Evolutionary conservation across 805 yeast species (phyloP).

Genomic region (Candida wancherniae): DNA sequence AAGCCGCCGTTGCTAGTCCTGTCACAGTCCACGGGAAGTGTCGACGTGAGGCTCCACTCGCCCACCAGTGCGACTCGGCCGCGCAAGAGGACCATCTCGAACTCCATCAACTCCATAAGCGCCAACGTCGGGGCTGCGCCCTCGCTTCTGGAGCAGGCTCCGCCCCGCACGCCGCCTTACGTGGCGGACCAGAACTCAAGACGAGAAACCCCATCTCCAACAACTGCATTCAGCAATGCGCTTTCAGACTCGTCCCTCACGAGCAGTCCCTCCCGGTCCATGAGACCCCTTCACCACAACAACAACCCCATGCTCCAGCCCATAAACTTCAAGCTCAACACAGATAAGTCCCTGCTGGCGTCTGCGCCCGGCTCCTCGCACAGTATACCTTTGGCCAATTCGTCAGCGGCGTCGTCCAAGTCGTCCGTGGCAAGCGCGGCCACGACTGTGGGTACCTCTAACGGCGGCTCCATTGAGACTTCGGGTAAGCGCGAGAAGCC

Average conservation of each 20-base stretch:
- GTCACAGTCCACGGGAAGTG: slow-evolving; percentile 41
- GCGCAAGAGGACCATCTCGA: slow-evolving; percentile 37
- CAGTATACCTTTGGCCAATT: background rate
- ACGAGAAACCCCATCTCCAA: slow-evolving; percentile 33
- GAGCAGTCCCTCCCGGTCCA: slow-evolving; percentile 36
- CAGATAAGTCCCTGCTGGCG: slow-evolving; percentile 5
- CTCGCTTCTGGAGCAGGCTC: slow-evolving; percentile 6
- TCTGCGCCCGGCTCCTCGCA: slow-evolving; percentile 1
- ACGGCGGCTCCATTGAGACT: background rate
- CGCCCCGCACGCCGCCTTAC: slow-evolving; percentile 15
- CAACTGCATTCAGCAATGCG: slow-evolving; percentile 1
- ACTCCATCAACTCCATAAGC: slow-evolving; percentile 22
- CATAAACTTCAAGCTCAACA: slow-evolving; percentile 40
- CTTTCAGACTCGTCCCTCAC: slow-evolving; percentile 17
- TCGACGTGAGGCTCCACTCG: slow-evolving; percentile 28
- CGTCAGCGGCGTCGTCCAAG: slow-evolving; percentile 1
- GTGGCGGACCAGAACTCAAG: slow-evolving; percentile 5
- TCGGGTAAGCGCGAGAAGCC: slow-evolving; percentile 43
- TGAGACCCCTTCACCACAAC: slow-evolving; percentile 48
- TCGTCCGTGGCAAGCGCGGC: slow-evolving; percentile 3
- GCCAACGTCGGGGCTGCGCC: slow-evolving; percentile 4
- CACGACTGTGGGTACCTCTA: slow-evolving; percentile 1
- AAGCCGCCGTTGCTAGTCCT: slow-evolving; percentile 42
- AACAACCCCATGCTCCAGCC: slow-evolving; percentile 51
- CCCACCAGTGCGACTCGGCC: slow-evolving; percentile 21